Percentiles rank a stretch among this genome's conserved stretches.
These are phyloP conservation scores for Yamadazyma akitaensis DNA, from an alignment of 805 yeast genomes.

Conservation along the genomic window DNA sequence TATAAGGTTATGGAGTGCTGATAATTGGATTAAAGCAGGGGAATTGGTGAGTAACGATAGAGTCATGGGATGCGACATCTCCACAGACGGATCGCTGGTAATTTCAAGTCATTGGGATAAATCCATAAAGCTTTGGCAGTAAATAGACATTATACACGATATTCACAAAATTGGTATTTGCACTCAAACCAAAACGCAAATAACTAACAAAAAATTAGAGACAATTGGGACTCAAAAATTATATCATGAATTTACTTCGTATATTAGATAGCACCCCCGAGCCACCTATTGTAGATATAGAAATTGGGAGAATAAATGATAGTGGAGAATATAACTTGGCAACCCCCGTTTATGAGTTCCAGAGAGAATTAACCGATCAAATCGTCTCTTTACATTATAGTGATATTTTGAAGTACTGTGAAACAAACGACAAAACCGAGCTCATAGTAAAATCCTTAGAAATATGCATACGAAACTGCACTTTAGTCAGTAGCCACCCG, in stretches of 20 bases:
- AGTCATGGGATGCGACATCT: constrained; percentile 66
- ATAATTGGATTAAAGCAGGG: constrained; percentile 61
- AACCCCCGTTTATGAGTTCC: constrained; percentile 82
- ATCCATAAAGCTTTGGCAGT: constrained; percentile 61
- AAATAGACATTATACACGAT: not conserved
- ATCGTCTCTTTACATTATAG: constrained; percentile 88
- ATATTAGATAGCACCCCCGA: constrained; percentile 83
- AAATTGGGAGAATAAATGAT: constrained; percentile 42
- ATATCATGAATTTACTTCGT: constrained; percentile 64
- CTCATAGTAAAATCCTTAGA: constrained; percentile 72
- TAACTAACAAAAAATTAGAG: not conserved
- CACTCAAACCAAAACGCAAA: not conserved
- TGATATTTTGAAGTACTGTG: constrained; percentile 84
- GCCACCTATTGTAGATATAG: constrained; percentile 64
- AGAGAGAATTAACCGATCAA: constrained; percentile 85
- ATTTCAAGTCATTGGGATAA: constrained; percentile 84
- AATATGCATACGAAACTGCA: constrained; percentile 71
- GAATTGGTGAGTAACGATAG: constrained; percentile 61
- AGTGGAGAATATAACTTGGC: constrained; percentile 73
- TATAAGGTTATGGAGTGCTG: constrained; percentile 59
- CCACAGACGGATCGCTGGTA: constrained; percentile 39
- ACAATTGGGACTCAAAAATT: not conserved
- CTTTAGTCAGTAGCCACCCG: constrained; percentile 85
- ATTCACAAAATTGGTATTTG: not conserved
- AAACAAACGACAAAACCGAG: constrained; percentile 47